These are phyloP conservation scores for Ceratobasidium sp. DNA, from an alignment of 1,284 basidiomycete species.

Conservation along the genomic window DNA sequence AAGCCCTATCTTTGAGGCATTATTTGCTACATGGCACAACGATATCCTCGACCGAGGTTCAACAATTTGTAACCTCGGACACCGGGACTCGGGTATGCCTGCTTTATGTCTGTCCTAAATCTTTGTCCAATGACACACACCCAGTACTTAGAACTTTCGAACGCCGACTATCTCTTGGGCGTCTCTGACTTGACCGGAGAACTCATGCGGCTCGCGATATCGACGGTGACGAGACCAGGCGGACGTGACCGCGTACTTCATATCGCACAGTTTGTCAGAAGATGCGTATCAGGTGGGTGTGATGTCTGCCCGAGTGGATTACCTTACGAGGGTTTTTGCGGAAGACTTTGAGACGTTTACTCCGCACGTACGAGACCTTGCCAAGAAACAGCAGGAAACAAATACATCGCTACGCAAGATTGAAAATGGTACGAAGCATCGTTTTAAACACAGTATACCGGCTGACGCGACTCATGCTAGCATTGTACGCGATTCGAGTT, in stretches of 20 bases:
- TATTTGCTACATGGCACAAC: conserved; percentile 82
- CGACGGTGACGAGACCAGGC: conserved; percentile 71
- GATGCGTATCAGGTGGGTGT: conserved; percentile 78
- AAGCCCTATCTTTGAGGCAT: conserved; percentile 90
- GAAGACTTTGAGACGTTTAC: conserved; percentile 82
- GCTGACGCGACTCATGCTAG: background rate
- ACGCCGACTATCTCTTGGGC: conserved; percentile 91
- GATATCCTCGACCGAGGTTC: conserved; percentile 78
- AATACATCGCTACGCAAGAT: conserved; percentile 90
- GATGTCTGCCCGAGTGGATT: background rate
- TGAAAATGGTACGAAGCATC: conserved; percentile 80
- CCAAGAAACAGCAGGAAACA: conserved; percentile 91
- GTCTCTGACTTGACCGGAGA: conserved; percentile 96
- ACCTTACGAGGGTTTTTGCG: background rate
- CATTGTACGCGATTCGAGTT: conserved; percentile 37
- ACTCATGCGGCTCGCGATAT: conserved; percentile 96
- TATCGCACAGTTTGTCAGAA: conserved; percentile 83
- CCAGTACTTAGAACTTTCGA: conserved; percentile 76
- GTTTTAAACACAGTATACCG: background rate
- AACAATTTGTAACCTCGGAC: conserved; percentile 70
- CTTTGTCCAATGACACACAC: conserved; percentile 26
- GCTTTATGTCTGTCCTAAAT: background rate
- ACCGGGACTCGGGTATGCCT: conserved; percentile 69
- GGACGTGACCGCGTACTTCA: conserved; percentile 78
- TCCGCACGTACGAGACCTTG: conserved; percentile 76